Evolutionary conservation across 192 early-diverging fungal genomes (phyloP), one percentile per base, ranked within the genome.

Genomic region (Linderina pennispora): DNA sequence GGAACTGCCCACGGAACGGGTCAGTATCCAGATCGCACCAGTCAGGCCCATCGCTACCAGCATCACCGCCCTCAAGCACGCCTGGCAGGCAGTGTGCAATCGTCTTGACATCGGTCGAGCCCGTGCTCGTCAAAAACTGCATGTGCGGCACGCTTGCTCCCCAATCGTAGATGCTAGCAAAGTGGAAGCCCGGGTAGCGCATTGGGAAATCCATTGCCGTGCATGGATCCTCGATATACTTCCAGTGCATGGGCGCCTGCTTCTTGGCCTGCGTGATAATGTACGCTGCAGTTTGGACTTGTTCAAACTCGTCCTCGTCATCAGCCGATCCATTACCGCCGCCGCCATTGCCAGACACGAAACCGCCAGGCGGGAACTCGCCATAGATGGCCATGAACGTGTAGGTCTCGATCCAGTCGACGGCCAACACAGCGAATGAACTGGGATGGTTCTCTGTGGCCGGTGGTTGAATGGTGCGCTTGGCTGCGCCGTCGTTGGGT

Each of bases 361-460:
- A 47, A 2, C 42, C 49, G 20, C 47, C 57, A 5, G 48, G 58
- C 8, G 77, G 65, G 20, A 54, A 50, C 58, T 45, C 19, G 8
- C 68, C 65, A 51, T 92, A 92, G 8, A 87, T 62, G 10, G 75
- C 80, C 26, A 87, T 58, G 50, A 88, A 89, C 0, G 78, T 56
- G 40, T 73, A 55, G 13, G 74, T 86, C 33, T 91, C 87, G 11
- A 89, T 45, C 92, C 92, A 94, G 8, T 82, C 48, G 9, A 94
- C 57, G 23, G 76, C 63, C 24, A 80, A 41, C 2, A 90, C 89
- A 77, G 61, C 40, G 36, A 57, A 51, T 15, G 43, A 40, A 15
- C 43, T 43, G 11, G 19, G 34, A 18, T 54, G 54, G 25, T 25
- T 35, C 32, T 72, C 55, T 13, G 24, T 36, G 13, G 50, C 15